Evolutionary conservation across 2,329 filamentous ascomycete species (phyloP).

Genomic region (Aspergillus puulaauensis): DNA sequence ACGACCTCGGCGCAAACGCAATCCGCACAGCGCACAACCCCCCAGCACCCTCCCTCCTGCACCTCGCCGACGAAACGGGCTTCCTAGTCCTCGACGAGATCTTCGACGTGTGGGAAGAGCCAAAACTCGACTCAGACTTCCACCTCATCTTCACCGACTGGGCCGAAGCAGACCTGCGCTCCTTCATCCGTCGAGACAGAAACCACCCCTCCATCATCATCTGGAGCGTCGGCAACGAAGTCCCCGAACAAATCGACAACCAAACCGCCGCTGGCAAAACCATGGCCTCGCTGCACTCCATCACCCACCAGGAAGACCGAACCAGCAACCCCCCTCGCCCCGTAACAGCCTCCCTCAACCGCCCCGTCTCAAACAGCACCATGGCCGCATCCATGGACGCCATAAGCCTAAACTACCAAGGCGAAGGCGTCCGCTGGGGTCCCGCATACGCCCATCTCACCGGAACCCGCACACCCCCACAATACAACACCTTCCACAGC

Average conservation of each 20-base stretch:
- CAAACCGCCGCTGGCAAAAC: background rate
- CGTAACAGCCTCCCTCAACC: background rate
- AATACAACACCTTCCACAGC: background rate
- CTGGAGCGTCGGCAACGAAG: conserved; percentile 10
- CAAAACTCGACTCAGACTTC: background rate
- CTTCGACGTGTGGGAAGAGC: background rate
- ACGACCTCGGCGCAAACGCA: conserved; percentile 1
- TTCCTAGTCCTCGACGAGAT: conserved; percentile 5
- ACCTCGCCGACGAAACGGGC: conserved; percentile 5
- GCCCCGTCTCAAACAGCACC: background rate
- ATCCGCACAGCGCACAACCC: conserved; percentile 10
- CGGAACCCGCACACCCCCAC: background rate
- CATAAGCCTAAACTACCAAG: conserved; percentile 11
- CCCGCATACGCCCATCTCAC: background rate
- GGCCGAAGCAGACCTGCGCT: conserved; percentile 7
- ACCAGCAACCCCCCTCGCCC: background rate
- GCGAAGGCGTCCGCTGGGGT: conserved; percentile 3
- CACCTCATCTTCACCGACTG: conserved; percentile 8
- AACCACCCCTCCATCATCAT: conserved; percentile 6
- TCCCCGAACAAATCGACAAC: background rate
- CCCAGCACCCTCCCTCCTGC: background rate
- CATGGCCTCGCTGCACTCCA: background rate
- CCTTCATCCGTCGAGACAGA: background rate
- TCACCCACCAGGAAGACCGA: background rate
- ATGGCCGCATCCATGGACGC: background rate